Conservation (phyloP, 306 rosid genomes). For the Hippophae gyantsensis region DNA sequence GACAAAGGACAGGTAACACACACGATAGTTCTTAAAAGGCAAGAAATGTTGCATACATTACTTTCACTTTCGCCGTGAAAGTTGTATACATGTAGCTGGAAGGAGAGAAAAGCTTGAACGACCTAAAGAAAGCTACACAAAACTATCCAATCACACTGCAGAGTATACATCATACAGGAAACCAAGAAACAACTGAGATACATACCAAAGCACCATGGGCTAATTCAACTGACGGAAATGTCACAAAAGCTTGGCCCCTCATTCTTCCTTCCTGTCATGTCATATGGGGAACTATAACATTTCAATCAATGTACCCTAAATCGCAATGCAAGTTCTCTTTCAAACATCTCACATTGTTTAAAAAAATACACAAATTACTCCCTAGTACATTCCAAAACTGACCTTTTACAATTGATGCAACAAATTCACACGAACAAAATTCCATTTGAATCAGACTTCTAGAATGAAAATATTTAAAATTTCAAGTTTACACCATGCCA, state of each 20-base stretch:
- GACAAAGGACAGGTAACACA: constrained; percentile 2
- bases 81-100: no score
- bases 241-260: constrained; percentile 95
- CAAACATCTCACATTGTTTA: neutral
- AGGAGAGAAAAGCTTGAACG: no score
- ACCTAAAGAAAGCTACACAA: neutral
- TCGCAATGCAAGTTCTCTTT: neutral
- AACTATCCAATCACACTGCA: neutral
- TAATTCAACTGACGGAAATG: constrained; percentile 73
- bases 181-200: neutral
- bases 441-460: no score
- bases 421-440: no score
- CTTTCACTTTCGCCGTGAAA: no score
- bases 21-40: neutral
- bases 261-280: constrained; percentile 92
- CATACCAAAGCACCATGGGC: constrained; percentile 81
- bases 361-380: neutral
- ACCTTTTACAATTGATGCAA: neutral
- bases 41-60: no score
- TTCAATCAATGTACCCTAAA: neutral
- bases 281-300: neutral
- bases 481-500: no score
- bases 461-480: no score
- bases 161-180: neutral
- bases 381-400: neutral